These are phyloP conservation scores for Periconia sp. DNA, from an alignment of 2,329 filamentous ascomycete genomes.

Conservation along the genomic window DNA sequence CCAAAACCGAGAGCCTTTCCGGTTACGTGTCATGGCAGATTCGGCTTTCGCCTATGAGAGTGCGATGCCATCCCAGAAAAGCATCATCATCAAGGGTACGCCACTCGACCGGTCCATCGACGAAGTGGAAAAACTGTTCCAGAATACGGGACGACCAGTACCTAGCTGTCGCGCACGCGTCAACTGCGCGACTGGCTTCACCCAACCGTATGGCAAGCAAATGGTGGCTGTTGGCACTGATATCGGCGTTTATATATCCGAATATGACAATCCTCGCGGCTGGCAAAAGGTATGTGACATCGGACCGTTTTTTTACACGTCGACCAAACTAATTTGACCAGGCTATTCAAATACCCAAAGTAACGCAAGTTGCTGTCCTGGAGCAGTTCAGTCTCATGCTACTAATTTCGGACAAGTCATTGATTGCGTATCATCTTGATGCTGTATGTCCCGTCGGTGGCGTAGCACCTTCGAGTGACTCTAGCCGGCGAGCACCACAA, in stretches of 20 bases:
- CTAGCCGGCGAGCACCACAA: conserved; percentile 81
- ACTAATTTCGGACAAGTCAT: conserved; percentile 84
- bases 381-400: conserved; percentile 95
- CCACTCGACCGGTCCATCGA: conserved; percentile 88
- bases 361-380: conserved; percentile 91
- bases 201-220: conserved; percentile 74
- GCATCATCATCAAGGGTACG: conserved; percentile 83
- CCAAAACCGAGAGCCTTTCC: conserved; percentile 95
- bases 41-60: conserved; percentile 84
- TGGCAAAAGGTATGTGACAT: conserved; percentile 75
- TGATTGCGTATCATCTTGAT: conserved; percentile 93
- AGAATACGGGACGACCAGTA: conserved; percentile 65
- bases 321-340: conserved; percentile 46
- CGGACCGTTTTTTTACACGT: conserved; percentile 1
- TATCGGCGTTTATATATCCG: conserved; percentile 87
- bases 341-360: conserved; percentile 74
- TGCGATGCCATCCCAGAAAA: conserved; percentile 54
- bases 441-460: conserved; percentile 65
- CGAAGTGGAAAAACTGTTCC: conserved; percentile 78
- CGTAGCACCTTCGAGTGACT: conserved; percentile 66
- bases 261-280: conserved; percentile 83
- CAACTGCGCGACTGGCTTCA: conserved; percentile 91
- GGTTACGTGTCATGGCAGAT: conserved; percentile 87
- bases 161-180: conserved; percentile 84
- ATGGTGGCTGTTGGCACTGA: conserved; percentile 96